phyloP scores from a whole-genome alignment of 1,284 basidiomycete genomes.

The Inonotus hispidus region DNA sequence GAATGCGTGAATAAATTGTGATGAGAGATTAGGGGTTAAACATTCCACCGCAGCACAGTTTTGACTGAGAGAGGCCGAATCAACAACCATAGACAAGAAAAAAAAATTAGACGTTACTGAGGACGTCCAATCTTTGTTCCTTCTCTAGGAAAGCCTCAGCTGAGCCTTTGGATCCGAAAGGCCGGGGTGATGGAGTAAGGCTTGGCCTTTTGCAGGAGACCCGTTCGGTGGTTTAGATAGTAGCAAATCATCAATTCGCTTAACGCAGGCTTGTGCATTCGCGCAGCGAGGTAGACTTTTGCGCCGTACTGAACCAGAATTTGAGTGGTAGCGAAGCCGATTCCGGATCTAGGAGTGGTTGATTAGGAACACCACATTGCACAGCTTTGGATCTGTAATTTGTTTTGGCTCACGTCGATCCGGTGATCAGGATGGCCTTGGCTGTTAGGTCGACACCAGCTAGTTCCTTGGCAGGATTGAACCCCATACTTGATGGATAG shows the following conservation, averaged over 20 bases:
- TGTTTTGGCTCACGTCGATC: constrained; percentile 2
- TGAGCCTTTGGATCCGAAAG: constrained; percentile 21
- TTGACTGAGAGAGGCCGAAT: constrained; percentile 20
- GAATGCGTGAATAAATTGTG: neutral
- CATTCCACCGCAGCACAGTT: constrained; percentile 25
- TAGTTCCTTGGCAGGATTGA: constrained; percentile 2
- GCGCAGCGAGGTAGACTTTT: constrained; percentile 36
- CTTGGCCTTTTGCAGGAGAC: constrained; percentile 27
- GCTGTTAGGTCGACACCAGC: constrained; percentile 1
- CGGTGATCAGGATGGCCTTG: neutral
- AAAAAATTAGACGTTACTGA: constrained; percentile 19
- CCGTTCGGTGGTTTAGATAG: constrained; percentile 12
- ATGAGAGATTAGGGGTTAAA: neutral
- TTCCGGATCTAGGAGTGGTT: constrained; percentile 6
- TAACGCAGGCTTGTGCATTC: constrained; percentile 34
- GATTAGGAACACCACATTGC: neutral
- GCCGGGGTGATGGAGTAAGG: constrained; percentile 24
- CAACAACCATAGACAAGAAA: neutral
- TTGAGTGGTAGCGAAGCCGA: constrained; percentile 12
- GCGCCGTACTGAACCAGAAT: constrained; percentile 31
- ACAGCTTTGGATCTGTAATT: too few species aligned
- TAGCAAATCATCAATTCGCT: constrained; percentile 26
- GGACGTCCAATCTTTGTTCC: constrained; percentile 25
- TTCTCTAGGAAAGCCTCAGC: constrained; percentile 25
- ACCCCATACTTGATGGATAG: neutral